These are phyloP conservation scores for Boletus smithii DNA, from an alignment of 1,284 basidiomycete genomes.

Conservation along the genomic window DNA sequence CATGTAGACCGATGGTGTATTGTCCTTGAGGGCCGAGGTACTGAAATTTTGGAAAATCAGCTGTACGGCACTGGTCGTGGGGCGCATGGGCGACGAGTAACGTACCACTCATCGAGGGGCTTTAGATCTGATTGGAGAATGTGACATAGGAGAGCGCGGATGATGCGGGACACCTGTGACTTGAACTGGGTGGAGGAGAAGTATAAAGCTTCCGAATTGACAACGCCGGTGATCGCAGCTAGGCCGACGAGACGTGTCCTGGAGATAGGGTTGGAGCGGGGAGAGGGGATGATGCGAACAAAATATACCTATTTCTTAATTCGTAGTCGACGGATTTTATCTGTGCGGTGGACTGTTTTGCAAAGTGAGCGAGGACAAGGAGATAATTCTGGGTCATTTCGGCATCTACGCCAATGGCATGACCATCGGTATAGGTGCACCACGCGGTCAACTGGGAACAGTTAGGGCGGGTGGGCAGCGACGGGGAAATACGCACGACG, in stretches of 20 bases:
- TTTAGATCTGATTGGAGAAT: conserved; percentile 62
- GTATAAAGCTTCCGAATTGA: conserved; percentile 85
- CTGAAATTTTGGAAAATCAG: conserved; percentile 36
- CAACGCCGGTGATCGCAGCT: conserved; percentile 76
- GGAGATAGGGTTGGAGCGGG: conserved; percentile 1
- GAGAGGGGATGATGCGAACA: neutral
- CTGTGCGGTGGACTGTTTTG: conserved; percentile 53
- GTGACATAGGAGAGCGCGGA: conserved; percentile 73
- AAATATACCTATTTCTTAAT: conserved; percentile 59
- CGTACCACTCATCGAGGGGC: conserved; percentile 66
- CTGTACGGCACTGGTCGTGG: neutral
- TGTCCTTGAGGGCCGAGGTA: conserved; percentile 58
- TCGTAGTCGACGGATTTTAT: conserved; percentile 54
- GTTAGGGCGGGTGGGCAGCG: neutral
- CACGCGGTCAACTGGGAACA: conserved; percentile 77
- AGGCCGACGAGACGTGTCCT: conserved; percentile 86
- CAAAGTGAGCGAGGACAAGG: conserved; percentile 65
- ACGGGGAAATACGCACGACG: conserved; percentile 53
- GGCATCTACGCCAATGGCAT: conserved; percentile 75
- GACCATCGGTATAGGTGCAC: conserved; percentile 89
- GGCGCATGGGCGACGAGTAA: neutral
- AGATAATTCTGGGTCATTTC: conserved; percentile 71
- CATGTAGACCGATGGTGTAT: conserved; percentile 71
- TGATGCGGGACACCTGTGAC: conserved; percentile 67
- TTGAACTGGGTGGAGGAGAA: conserved; percentile 74